These are phyloP conservation scores for Aspergillus proliferans DNA, from an alignment of 2,329 filamentous ascomycete species.

Conservation along the genomic window DNA sequence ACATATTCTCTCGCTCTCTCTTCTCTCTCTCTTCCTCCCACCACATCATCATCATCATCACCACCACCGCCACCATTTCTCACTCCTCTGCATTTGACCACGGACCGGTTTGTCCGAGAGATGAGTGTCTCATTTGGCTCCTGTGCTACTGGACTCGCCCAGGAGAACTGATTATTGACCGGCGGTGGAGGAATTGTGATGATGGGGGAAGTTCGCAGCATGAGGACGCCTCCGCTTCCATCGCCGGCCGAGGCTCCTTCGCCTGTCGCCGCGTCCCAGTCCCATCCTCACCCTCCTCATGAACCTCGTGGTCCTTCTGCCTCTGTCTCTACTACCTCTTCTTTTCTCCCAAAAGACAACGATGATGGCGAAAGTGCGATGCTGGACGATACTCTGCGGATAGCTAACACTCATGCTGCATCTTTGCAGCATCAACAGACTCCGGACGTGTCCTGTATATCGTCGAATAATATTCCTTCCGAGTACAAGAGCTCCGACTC, in stretches of 20 bases:
- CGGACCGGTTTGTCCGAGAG: constrained; percentile 23
- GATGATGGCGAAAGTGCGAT: constrained; percentile 11
- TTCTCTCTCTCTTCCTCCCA: constrained; percentile 3
- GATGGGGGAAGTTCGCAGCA: constrained; percentile 32
- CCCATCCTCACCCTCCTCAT: constrained; percentile 11
- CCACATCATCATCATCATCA: neutral
- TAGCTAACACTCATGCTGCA: constrained; percentile 15
- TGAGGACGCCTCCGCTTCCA: constrained; percentile 35
- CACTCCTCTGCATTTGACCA: neutral
- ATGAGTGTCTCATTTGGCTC: constrained; percentile 26
- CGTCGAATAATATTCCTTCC: constrained; percentile 4
- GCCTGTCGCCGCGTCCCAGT: constrained; percentile 15
- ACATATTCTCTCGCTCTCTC: constrained; percentile 2
- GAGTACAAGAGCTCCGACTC: constrained; percentile 17
- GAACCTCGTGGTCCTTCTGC: constrained; percentile 20
- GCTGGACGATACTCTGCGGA: constrained; percentile 9
- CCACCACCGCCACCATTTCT: constrained; percentile 1
- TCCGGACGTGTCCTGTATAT: constrained; percentile 8
- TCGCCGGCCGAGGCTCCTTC: constrained; percentile 34
- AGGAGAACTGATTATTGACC: constrained; percentile 28
- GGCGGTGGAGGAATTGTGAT: constrained; percentile 25
- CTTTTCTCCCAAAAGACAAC: constrained; percentile 6
- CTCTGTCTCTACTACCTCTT: constrained; percentile 8
- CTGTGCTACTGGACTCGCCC: constrained; percentile 25
- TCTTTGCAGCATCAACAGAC: constrained; percentile 14